These are phyloP conservation scores for Lentinula edodes DNA, from an alignment of 768 basidiomycete species.

Conservation along the genomic window DNA sequence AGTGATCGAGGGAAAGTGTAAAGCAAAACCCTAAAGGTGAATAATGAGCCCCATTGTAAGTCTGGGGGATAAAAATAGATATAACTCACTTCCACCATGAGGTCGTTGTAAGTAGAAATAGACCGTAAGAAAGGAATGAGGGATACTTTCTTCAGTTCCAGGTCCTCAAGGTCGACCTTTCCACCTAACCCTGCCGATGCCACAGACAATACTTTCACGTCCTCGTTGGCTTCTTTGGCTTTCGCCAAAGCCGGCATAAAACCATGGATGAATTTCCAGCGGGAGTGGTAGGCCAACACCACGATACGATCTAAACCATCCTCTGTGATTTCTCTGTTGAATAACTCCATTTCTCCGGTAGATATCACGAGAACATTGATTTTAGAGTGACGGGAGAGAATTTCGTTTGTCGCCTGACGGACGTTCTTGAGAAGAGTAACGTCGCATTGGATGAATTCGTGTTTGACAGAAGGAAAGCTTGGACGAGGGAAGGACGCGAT, in stretches of 20 bases:
- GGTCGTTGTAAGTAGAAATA: slow-evolving; percentile 26
- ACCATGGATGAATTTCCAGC: slow-evolving; percentile 30
- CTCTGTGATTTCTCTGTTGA: slow-evolving; percentile 20
- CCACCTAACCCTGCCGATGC: slow-evolving; percentile 16
- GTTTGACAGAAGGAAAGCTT: slow-evolving; percentile 9
- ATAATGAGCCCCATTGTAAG: no score
- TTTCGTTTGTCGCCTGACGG: slow-evolving; percentile 16
- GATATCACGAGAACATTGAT: slow-evolving; percentile 18
- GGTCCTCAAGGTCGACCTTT: slow-evolving; percentile 21
- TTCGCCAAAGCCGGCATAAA: slow-evolving; percentile 23
- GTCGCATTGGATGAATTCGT: slow-evolving; percentile 29
- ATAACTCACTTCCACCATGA: slow-evolving; percentile 25
- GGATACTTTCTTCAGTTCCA: slow-evolving; percentile 25
- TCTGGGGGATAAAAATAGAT: no score
- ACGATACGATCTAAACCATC: slow-evolving; percentile 28
- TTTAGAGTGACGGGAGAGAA: slow-evolving; percentile 17
- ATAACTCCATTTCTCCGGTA: slow-evolving; percentile 20
- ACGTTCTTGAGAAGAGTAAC: slow-evolving; percentile 25
- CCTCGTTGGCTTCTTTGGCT: slow-evolving; percentile 26
- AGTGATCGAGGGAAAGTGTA: not conserved
- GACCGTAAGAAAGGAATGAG: slow-evolving; percentile 14
- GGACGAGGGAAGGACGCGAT: slow-evolving; percentile 17
- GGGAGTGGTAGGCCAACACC: slow-evolving; percentile 27
- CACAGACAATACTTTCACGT: slow-evolving; percentile 27
- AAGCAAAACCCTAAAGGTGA: slow-evolving; percentile 1